phyloP scores from a whole-genome alignment of 2,329 filamentous ascomycete genomes.

The Leptodontidium sp. region DNA sequence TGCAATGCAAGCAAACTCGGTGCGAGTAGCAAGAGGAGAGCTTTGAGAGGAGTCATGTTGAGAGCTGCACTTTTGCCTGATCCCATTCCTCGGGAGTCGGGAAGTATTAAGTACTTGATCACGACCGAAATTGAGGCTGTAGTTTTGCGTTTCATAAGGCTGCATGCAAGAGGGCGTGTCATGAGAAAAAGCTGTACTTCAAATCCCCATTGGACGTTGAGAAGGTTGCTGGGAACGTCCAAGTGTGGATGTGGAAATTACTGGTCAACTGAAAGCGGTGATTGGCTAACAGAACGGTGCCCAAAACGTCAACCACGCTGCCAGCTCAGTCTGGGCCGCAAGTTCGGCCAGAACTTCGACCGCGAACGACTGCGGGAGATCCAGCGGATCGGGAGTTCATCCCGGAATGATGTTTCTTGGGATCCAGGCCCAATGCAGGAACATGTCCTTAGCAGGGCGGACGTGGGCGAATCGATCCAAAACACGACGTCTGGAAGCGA shows the following conservation, averaged over 20 bases:
- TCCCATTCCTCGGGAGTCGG: not conserved
- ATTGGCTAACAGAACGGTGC: not conserved
- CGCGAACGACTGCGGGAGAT: slow-evolving; percentile 9
- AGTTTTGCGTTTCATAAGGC: slow-evolving; percentile 10
- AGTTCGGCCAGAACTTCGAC: not conserved
- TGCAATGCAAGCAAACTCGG: slow-evolving; percentile 11
- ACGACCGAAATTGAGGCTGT: not conserved
- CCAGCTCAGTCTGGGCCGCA: slow-evolving; percentile 10
- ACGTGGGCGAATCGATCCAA: slow-evolving; percentile 10
- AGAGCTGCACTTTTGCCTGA: slow-evolving; percentile 5
- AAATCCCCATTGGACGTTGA: slow-evolving; percentile 6
- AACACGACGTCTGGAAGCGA: slow-evolving; percentile 6
- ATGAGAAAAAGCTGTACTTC: not conserved
- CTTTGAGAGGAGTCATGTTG: slow-evolving; percentile 12
- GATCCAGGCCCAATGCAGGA: slow-evolving; percentile 5
- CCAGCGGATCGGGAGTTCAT: slow-evolving; percentile 12
- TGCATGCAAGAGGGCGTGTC: slow-evolving; percentile 13
- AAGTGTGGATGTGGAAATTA: slow-evolving; percentile 18
- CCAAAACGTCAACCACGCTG: slow-evolving; percentile 3
- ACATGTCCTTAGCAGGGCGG: slow-evolving; percentile 8
- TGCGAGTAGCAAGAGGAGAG: not conserved
- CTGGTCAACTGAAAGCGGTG: not conserved
- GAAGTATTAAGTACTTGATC: slow-evolving; percentile 13
- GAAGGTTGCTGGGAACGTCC: not conserved
- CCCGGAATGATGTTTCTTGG: slow-evolving; percentile 8